phyloP scores from a whole-genome alignment of 352 stramenopile genomes.

The Globisporangium emineosum region DNA sequence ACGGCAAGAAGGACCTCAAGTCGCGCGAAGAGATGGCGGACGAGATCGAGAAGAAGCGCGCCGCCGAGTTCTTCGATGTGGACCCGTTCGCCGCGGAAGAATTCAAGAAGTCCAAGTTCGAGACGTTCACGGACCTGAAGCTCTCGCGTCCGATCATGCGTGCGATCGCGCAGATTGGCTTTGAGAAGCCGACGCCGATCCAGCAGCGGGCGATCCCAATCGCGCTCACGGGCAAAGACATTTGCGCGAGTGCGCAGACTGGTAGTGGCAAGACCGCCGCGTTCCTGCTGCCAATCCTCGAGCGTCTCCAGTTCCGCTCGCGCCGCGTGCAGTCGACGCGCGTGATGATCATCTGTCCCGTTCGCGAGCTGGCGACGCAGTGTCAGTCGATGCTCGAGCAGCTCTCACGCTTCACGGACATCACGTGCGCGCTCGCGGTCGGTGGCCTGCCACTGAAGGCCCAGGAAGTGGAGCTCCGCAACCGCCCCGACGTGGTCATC shows the following conservation, averaged over 20 bases:
- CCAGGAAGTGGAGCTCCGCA: constrained; percentile 95
- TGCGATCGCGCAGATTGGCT: constrained; percentile 95
- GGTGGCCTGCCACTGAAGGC: constrained; percentile 88
- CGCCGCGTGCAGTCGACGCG: constrained; percentile 85
- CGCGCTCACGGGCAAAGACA: constrained; percentile 94
- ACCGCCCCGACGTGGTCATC: constrained; percentile 96
- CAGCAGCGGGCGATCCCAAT: constrained; percentile 93
- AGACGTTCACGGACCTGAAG: constrained; percentile 96
- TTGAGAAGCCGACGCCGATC: constrained; percentile 95
- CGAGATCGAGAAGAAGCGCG: constrained; percentile 77
- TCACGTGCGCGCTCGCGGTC: constrained; percentile 91
- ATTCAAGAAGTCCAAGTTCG: constrained; percentile 81
- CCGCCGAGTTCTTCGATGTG: constrained; percentile 77
- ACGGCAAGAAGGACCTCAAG: constrained; percentile 48
- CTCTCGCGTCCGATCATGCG: constrained; percentile 96
- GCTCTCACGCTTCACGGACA: constrained; percentile 94
- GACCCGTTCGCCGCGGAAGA: constrained; percentile 76
- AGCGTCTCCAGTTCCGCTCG: constrained; percentile 94
- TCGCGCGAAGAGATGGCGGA: constrained; percentile 63
- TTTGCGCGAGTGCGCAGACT: constrained; percentile 96
- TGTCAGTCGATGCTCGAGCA: constrained; percentile 95
- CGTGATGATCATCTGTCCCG: constrained; percentile 97
- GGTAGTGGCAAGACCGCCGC: constrained; percentile 98
- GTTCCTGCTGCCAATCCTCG: constrained; percentile 97
- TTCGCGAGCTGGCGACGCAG: constrained; percentile 96